Evolutionary conservation across 177 flowering plant species (phyloP), one percentile per base, ranked within the genome.

Genomic region (Vitis hybrid): DNA sequence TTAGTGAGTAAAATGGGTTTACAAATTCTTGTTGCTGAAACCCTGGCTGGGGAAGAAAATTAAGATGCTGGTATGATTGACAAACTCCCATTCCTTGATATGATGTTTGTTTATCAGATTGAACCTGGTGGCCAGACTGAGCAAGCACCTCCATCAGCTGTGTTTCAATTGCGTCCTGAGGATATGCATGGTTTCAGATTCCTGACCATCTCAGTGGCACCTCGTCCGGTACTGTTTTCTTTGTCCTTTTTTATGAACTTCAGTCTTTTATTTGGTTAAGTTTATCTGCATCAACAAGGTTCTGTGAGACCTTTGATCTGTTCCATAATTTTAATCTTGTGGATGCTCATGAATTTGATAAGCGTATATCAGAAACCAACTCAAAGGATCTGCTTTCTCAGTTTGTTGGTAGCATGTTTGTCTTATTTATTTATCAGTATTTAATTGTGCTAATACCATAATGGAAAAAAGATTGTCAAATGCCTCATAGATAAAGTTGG

Each of bases 71-170:
- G 28, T 38, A 33, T 11, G 47, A 17, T n/a, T 67, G 49, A 1
- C 14, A 28, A 33, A 10, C 12, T 33, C 49, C 8, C 47, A 33
- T 31, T 67, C 51, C 28, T 56, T 18, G 19, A 24, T 6, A 66
- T 69, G 47, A 38, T 66, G 20, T 28, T 47, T 51, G 14, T 75
- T 74, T 77, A 20, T 63, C 79, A 95, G 98, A 83, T 89, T 78
- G 99, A 94, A 82, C 99, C 98, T 49, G 99, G 97, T 20, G 92
- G 97, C 82, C 97, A 93, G 82, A 95, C 97, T 56, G 99, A 94
- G 81, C 98, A 95, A 82, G 80, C 98, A 65, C 92, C 99, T 78
- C 98, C 99, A 69, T 84, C 97, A 79, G 88, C 95, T 76, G 81
- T 94, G 54, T 81, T 96, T 79, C 72, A 73, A 81, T 75, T 94